Base-by-base conservation (phyloP, 805 yeast genomes). In the Metschnikowia henanensis region DNA sequence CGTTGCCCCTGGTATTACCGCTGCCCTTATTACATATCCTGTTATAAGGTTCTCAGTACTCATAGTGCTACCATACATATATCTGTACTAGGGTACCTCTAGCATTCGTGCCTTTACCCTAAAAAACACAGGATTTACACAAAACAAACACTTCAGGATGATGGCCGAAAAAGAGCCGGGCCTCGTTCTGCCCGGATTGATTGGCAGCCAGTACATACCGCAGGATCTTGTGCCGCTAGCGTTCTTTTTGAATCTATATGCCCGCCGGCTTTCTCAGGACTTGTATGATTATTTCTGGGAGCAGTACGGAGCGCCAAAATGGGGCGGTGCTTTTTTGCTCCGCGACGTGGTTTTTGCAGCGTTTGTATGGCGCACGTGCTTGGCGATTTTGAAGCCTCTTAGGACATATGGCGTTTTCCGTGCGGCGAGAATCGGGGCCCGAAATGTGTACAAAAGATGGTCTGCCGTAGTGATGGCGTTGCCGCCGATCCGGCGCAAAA, bases 401-500 rank as follows among this genome's bases (percentile, higher is more conserved):
- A 2, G 30, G 12, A 25, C 30, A 2, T 37, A 53, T 23, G 65
- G 65, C 5, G 36, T 53, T 2, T 13, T 48, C 4, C 37, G 45
- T 9, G 30, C 50, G 10, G 18, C 33, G 18, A 16, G 23, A 20
- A 32, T 15, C 12, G 15, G 36, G 22, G 23, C 35, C 16, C 21
- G 7, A 2, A 20, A 19, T 2, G 17, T 45, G 10, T 39, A 39
- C 18, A 52, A 46, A 32, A 30, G 35, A 37, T 47, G 34, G n/a
- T 44, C 48, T 17, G 31, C 29, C n/a, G 10, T 50, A 7, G 29
- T 59, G 10, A 49, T 60, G 46, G 43, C 61, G 0, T 63, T 84
- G 5, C 90, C 91, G 2, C 66, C 76, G 0, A 48, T 87, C 19
- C 77, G 70, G 43, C 49, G 58, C 1, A 78, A 77, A 53, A 84